phyloP scores from a whole-genome alignment of 352 stramenopile species.

The Phytophthora hybrid region DNA sequence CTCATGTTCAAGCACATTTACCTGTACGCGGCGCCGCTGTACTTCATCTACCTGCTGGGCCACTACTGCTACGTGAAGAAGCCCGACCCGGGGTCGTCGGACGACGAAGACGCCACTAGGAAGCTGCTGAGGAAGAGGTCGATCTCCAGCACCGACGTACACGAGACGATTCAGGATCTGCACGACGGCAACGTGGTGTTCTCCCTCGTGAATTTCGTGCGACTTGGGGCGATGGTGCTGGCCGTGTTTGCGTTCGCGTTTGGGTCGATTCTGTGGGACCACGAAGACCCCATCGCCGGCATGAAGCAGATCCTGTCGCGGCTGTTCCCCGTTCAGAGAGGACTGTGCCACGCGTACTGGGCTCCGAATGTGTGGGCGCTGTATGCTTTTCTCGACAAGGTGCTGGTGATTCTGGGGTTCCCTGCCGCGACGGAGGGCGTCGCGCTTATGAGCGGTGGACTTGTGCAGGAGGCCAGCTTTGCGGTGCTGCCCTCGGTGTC shows the following conservation, averaged over 20 bases:
- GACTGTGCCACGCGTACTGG: constrained; percentile 99
- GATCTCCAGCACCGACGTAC: constrained; percentile 75
- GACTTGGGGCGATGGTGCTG: constrained; percentile 88
- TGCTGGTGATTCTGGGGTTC: constrained; percentile 66
- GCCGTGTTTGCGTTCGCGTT: constrained; percentile 87
- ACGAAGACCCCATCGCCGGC: constrained; percentile 58
- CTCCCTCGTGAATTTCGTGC: constrained; percentile 75
- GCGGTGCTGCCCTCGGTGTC: constrained; percentile 74
- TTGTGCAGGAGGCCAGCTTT: constrained; percentile 85
- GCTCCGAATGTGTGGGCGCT: constrained; percentile 98
- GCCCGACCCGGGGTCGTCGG: constrained; percentile 16
- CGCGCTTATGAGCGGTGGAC: constrained; percentile 84
- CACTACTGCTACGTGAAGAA: constrained; percentile 89
- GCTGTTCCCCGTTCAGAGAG: constrained; percentile 97
- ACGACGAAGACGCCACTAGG: constrained; percentile 22
- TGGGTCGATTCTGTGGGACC: constrained; percentile 63
- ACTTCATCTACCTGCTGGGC: constrained; percentile 96
- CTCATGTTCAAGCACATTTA: constrained; percentile 99
- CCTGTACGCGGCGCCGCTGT: constrained; percentile 94
- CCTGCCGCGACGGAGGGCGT: constrained; percentile 45
- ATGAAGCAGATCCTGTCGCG: constrained; percentile 91
- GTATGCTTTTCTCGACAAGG: constrained; percentile 93
- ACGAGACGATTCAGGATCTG: constrained; percentile 72
- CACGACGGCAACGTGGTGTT: constrained; percentile 68
- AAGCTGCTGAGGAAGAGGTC: constrained; percentile 62